Evolutionary conservation across 2,329 filamentous ascomycete genomes (phyloP).

Genomic region (Claviceps sorghi): DNA sequence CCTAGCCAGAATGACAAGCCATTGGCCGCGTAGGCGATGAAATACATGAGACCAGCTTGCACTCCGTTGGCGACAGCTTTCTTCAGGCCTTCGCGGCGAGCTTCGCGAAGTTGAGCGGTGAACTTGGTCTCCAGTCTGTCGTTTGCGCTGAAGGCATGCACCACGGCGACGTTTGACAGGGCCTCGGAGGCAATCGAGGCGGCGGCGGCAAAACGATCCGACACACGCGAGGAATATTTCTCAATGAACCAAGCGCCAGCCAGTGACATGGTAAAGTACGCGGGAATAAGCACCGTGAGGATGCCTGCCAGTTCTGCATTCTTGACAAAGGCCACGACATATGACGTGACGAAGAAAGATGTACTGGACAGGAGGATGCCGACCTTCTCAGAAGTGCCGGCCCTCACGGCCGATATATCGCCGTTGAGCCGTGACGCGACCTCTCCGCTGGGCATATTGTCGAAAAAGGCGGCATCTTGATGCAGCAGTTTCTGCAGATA

Average conservation of each 20-base stretch:
- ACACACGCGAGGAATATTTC: slow-evolving; percentile 29
- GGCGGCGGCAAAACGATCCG: slow-evolving; percentile 31
- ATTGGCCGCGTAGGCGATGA: slow-evolving; percentile 50
- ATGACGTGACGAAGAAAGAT: slow-evolving; percentile 46
- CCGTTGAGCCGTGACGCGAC: slow-evolving; percentile 41
- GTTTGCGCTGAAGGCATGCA: slow-evolving; percentile 34
- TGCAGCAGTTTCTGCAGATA: slow-evolving; percentile 40
- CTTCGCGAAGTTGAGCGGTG: slow-evolving; percentile 28
- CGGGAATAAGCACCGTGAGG: slow-evolving; percentile 39
- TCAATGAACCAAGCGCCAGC: slow-evolving; percentile 35
- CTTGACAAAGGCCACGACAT: slow-evolving; percentile 25
- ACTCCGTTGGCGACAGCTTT: slow-evolving; percentile 41
- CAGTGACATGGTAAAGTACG: slow-evolving; percentile 39
- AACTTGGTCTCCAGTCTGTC: slow-evolving; percentile 28
- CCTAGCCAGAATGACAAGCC: slow-evolving; percentile 54
- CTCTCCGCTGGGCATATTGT: slow-evolving; percentile 38
- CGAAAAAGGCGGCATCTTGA: slow-evolving; percentile 44
- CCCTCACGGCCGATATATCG: slow-evolving; percentile 45
- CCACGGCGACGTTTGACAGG: slow-evolving; percentile 29
- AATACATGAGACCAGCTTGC: slow-evolving; percentile 49
- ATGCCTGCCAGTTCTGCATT: slow-evolving; percentile 42
- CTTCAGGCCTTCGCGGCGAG: slow-evolving; percentile 35
- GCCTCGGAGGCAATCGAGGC: slow-evolving; percentile 41
- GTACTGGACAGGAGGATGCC: slow-evolving; percentile 31
- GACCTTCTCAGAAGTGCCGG: slow-evolving; percentile 49